Conservation (phyloP, 2,329 filamentous ascomycete genomes). For the Colletotrichum sp. region DNA sequence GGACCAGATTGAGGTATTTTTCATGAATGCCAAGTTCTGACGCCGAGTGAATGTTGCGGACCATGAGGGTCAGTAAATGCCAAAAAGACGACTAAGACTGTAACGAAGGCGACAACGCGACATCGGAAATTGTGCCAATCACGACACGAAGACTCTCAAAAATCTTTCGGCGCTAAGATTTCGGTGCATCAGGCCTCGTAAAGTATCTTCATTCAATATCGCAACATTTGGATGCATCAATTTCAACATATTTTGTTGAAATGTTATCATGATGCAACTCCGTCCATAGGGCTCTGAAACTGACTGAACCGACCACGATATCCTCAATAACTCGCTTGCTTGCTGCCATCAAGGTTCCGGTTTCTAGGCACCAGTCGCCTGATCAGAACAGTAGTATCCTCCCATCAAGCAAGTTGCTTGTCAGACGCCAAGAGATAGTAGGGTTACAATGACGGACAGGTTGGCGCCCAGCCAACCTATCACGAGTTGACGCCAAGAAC, state of each 20-base stretch:
- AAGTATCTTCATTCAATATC: not conserved
- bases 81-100: not conserved
- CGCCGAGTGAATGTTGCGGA: not conserved
- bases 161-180: not conserved
- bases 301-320: not conserved
- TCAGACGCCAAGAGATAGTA: constrained; percentile 5
- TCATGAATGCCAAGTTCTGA: not conserved
- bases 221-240: not conserved
- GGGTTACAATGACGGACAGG: not conserved
- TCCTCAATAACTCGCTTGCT: not conserved
- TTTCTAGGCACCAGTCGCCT: not conserved
- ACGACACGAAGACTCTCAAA: not conserved
- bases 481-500: not conserved
- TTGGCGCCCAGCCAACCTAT: not conserved
- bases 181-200: not conserved
- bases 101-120: not conserved
- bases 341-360: not conserved
- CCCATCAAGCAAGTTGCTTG: not conserved
- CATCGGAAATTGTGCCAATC: not conserved
- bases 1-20: not conserved
- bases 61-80: not conserved
- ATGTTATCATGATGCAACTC: not conserved
- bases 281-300: not conserved
- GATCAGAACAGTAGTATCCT: not conserved
- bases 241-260: not conserved